Percentiles rank a stretch among this genome's conserved stretches.
Evolutionary conservation across 2,329 filamentous ascomycete species (phyloP).

Genomic region (Fusarium nanum): DNA sequence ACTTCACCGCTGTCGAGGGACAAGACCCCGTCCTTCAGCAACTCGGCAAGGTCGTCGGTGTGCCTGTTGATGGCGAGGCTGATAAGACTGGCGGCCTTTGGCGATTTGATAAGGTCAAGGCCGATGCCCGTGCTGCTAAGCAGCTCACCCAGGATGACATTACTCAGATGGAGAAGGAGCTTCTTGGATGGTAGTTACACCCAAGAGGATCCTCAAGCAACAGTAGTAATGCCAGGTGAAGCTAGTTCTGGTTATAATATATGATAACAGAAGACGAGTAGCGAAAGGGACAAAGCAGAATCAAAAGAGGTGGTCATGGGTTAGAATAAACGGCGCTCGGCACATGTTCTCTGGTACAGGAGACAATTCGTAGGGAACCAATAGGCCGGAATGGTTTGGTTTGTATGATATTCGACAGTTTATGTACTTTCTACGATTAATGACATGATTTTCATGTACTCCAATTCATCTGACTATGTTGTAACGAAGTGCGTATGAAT

Average conservation of each 20-base stretch:
- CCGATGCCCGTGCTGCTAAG: slow-evolving; percentile 52
- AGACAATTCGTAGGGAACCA: slow-evolving; percentile 15
- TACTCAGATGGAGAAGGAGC: slow-evolving; percentile 58
- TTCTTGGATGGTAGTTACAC: slow-evolving; percentile 53
- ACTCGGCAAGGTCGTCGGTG: slow-evolving; percentile 60
- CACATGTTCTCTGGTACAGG: slow-evolving; percentile 22
- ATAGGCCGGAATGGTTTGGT: slow-evolving; percentile 10
- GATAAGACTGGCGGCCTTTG: slow-evolving; percentile 72
- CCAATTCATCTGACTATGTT: neutral
- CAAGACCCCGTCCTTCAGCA: slow-evolving; percentile 58
- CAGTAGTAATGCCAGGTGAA: neutral
- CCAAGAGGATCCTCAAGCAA: slow-evolving; percentile 2
- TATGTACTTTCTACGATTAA: slow-evolving; percentile 39
- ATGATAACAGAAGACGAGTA: neutral
- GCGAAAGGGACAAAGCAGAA: neutral
- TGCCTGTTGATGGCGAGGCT: slow-evolving; percentile 63
- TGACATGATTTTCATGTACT: slow-evolving; percentile 27
- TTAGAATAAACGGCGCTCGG: slow-evolving; percentile 35
- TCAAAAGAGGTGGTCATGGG: slow-evolving; percentile 27
- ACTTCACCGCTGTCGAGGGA: slow-evolving; percentile 72
- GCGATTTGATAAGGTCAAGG: slow-evolving; percentile 66
- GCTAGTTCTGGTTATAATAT: slow-evolving; percentile 20
- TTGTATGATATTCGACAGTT: slow-evolving; percentile 36
- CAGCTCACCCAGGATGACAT: slow-evolving; percentile 55
- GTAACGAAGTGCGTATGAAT: neutral